Base-by-base conservation (phyloP, 2,329 filamentous ascomycete species). In the Thielaviopsis cerberus region DNA sequence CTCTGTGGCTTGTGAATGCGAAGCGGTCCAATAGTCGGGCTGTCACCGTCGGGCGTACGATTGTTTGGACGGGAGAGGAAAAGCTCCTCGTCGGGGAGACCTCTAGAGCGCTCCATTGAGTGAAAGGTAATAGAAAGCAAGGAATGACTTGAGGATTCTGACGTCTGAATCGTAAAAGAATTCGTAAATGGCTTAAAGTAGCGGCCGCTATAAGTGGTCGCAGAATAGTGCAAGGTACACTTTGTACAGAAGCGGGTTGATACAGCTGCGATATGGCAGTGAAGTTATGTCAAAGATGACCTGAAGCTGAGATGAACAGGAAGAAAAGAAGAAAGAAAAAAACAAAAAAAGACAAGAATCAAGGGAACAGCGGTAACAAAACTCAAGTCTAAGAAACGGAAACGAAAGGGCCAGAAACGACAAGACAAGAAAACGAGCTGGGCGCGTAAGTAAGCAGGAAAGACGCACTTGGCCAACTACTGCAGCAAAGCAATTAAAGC, bases 1-100 rank as follows among this genome's bases (percentile, higher is more conserved):
- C 82, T 85, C 64, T 82, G 79, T 59, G 83, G 81, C 70, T 94
- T 94, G 73, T 83, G 84, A 68, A 94, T 94, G 66, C 88, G 81
- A 70, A 95, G 71, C 61, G 89, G 89, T 65, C 86, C 86, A 64
- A 94, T 79, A 20, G 86, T 87, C 59, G 88, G 86, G 65, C 86
- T 88, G 65, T 88, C 82, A 54, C 73, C 74, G 53, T 77, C 74
- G 11, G 72, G 69, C 8, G 66, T 62, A 20, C 20, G 55, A n/a
- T 61, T 61, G 8, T 73, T 67, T n/a, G 76, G 77, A 55, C 74
- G 76, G 67, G 70, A 79, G 70, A 94, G 78, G 73, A 94, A 91
- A 74, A 94, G 84, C 76, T 91, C 88, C 70, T 89, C 84, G 27
- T 88, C 85, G 25, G 84, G 80, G 64, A 83, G 75, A 65, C 84